Evolutionary conservation across 345 rosid genomes (phyloP).

Genomic region (Carallia brachiata): DNA sequence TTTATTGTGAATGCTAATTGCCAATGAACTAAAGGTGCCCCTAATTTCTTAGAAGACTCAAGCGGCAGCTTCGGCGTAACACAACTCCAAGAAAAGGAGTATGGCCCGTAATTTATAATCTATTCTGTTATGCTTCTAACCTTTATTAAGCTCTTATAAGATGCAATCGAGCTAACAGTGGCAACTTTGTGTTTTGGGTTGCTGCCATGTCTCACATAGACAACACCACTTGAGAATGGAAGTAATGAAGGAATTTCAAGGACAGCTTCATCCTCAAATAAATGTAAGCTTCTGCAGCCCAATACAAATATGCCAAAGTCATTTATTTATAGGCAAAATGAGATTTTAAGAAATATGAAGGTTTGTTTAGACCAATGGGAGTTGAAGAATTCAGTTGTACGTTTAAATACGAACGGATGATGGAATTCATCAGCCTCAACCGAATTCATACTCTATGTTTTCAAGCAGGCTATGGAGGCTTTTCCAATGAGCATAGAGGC

Average conservation of each 20-base stretch:
- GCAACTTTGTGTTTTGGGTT: conserved; percentile 4
- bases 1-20: no score
- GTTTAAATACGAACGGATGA: no score
- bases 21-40: no score
- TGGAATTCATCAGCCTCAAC: background rate
- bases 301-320: background rate
- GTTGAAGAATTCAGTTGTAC: no score
- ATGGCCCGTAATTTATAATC: background rate
- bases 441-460: background rate
- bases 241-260: background rate
- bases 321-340: background rate
- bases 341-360: background rate
- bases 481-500: conserved; percentile 11
- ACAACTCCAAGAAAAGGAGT: background rate
- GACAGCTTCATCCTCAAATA: conserved; percentile 1
- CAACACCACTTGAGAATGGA: background rate
- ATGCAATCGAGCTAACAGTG: conserved; percentile 11
- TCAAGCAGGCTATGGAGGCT: conserved; percentile 10
- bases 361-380: no score
- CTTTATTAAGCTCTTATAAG: background rate
- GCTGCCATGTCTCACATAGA: conserved; percentile 1
- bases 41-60: no score
- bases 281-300: conserved; percentile 14
- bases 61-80: background rate
- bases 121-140: background rate